A percentile compares a stretch with the other conserved stretches of the same genome.
These are phyloP conservation scores for Debaryomyces nepalensis DNA, from an alignment of 1,139 yeast genomes.

Conservation along the genomic window DNA sequence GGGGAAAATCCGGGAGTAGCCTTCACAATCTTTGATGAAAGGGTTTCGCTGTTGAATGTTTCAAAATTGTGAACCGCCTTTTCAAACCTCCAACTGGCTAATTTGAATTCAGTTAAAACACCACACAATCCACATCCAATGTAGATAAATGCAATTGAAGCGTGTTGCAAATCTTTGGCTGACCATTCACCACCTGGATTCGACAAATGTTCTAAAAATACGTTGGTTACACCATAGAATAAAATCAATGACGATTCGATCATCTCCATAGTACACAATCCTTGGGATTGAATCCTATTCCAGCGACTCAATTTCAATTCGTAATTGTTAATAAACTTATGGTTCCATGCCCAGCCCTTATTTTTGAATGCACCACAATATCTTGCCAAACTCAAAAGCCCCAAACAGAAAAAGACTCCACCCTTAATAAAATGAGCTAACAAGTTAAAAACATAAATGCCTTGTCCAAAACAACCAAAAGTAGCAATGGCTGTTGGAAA, in stretches of 20 bases:
- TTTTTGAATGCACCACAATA: slow-evolving; percentile 80
- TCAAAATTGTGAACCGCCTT: slow-evolving; percentile 36
- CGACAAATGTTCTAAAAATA: slow-evolving; percentile 83
- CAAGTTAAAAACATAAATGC: slow-evolving; percentile 68
- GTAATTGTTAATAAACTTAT: slow-evolving; percentile 42
- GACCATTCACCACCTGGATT: slow-evolving; percentile 83
- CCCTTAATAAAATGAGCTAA: slow-evolving; percentile 97
- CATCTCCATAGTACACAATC: slow-evolving; percentile 80
- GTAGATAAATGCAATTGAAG: slow-evolving; percentile 90
- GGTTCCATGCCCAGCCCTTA: slow-evolving; percentile 94
- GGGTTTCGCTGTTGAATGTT: slow-evolving; percentile 10
- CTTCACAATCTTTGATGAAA: slow-evolving; percentile 25
- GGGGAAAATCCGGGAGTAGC: slow-evolving; percentile 79
- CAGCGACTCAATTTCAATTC: slow-evolving; percentile 20
- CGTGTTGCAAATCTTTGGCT: slow-evolving; percentile 93
- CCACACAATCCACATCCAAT: slow-evolving; percentile 95
- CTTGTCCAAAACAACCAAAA: slow-evolving; percentile 71
- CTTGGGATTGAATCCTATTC: slow-evolving; percentile 51
- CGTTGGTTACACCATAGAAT: slow-evolving; percentile 85
- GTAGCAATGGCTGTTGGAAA: slow-evolving; percentile 79
- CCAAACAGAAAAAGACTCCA: slow-evolving; percentile 79
- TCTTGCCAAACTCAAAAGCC: slow-evolving; percentile 77
- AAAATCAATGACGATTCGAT: slow-evolving; percentile 78
- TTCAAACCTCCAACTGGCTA: slow-evolving; percentile 52
- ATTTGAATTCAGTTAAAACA: slow-evolving; percentile 68